Percentiles rank a stretch among this genome's conserved stretches.
These are phyloP conservation scores for Vitis riparia DNA, from an alignment of 164 flowering plant genomes.

Conservation along the genomic window DNA sequence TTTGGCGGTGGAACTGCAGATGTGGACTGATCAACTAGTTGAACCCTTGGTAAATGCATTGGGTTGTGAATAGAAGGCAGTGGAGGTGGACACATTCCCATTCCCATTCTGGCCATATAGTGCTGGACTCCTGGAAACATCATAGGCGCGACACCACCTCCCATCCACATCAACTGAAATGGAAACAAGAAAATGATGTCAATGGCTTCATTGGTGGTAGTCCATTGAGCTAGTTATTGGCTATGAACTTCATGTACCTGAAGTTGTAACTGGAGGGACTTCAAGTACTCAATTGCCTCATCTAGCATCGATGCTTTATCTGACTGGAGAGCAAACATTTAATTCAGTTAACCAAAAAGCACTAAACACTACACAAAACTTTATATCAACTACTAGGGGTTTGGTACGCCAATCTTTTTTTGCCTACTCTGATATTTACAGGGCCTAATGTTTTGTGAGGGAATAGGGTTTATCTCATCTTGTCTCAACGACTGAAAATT, in stretches of 20 bases:
- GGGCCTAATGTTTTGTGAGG: too few relatives aligned
- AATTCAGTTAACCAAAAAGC: neutral
- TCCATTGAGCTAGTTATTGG: neutral
- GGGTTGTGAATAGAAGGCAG: conserved; percentile 29
- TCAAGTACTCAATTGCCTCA: conserved; percentile 51
- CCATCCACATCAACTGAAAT: conserved; percentile 35
- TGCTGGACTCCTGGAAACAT: conserved; percentile 35
- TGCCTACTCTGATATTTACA: too few relatives aligned
- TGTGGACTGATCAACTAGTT: conserved; percentile 42
- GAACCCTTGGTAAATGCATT: conserved; percentile 44
- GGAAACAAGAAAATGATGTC: neutral
- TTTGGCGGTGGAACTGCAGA: conserved; percentile 22
- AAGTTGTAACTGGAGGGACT: conserved; percentile 44
- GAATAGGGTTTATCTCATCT: too few relatives aligned
- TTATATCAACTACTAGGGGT: too few relatives aligned
- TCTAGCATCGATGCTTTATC: conserved; percentile 49
- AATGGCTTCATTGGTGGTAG: neutral
- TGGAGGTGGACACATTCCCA: conserved; percentile 18
- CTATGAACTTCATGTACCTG: conserved; percentile 19
- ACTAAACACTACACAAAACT: too few relatives aligned
- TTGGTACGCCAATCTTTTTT: too few relatives aligned
- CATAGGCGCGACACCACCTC: conserved; percentile 31
- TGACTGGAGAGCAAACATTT: conserved; percentile 22
- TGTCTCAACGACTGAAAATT: too few relatives aligned
- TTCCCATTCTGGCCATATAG: conserved; percentile 24